Evolutionary conservation across 176 grass and related monocot genomes (phyloP).

Genomic region (Saccharum spontaneum): DNA sequence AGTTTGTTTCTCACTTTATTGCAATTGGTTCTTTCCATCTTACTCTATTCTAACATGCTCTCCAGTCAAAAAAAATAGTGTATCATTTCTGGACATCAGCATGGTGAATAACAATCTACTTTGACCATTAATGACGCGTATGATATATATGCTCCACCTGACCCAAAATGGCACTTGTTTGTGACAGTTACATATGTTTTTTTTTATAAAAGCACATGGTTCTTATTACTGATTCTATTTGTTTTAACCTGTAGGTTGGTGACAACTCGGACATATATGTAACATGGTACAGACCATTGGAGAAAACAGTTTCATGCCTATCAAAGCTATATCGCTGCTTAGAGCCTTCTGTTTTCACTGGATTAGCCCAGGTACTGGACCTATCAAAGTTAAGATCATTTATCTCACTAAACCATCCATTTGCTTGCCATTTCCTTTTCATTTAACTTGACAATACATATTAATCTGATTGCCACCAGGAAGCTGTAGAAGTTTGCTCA

Average conservation of each 20-base stretch:
- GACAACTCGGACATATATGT: slow-evolving; percentile 74
- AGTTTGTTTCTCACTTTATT: slow-evolving; percentile 46
- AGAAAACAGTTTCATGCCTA: slow-evolving; percentile 96
- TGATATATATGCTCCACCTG: not conserved
- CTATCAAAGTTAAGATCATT: slow-evolving; percentile 25
- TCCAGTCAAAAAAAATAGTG: not conserved
- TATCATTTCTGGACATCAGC: not conserved
- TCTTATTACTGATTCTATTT: slow-evolving; percentile 26
- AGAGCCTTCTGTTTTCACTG: slow-evolving; percentile 93
- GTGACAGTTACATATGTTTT: slow-evolving; percentile 13
- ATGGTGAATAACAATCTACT: not conserved
- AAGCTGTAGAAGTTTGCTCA: slow-evolving; percentile 95
- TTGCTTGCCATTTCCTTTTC: slow-evolving; percentile 11
- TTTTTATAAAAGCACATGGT: slow-evolving; percentile 17
- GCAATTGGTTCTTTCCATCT: slow-evolving; percentile 7
- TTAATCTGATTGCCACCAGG: slow-evolving; percentile 56
- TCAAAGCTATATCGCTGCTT: slow-evolving; percentile 96
- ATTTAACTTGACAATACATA: slow-evolving; percentile 29
- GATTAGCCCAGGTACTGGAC: slow-evolving; percentile 85
- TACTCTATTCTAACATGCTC: not conserved
- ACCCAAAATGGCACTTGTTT: not conserved
- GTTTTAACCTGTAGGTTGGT: slow-evolving; percentile 52
- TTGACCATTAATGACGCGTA: not conserved
- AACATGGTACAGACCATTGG: slow-evolving; percentile 92
- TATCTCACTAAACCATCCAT: slow-evolving; percentile 29